Evolutionary conservation across 176 grass and related monocot genomes (phyloP), one percentile per base, ranked within the genome.

Genomic region (Puya raimondii): DNA sequence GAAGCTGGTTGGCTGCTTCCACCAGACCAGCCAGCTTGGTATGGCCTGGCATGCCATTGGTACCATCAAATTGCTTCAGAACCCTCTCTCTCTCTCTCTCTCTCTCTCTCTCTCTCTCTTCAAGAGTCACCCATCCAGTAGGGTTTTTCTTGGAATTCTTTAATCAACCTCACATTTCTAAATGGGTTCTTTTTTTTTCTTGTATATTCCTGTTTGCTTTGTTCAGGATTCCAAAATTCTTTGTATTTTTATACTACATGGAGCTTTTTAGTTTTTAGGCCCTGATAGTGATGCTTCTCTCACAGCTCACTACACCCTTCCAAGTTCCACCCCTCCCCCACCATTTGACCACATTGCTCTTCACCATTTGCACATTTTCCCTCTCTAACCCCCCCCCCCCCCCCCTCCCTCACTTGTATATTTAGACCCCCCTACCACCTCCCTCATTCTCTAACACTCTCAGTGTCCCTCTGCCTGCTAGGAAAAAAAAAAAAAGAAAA

Each of bases 1-100:
- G 80, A 83, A 87, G 76, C 66, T 75, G 53, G 49, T 23, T 80
- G 76, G 73, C 54, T 78, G 61, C 79, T 80, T 92, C 73, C 5
- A 61, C 42, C 70, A 42, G 79, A 68, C 7, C 16, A 61, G 56
- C 56, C 89, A 92, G 74, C 83, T 84, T 66, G 64, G 61, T 52
- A 78, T 89, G 70, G 57, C 70, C 80, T 92, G 80, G 76, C 89
- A 74, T 68, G 49, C 69, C 72, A 20, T 72, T 71, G 15, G 13
- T 13, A 72, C 23, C 64, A 23, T 53, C 51, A 78, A 74, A 63
- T 15, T 14, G 15, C 48, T 50, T 56, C 9, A n/a, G 65, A n/a
- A 25, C 12, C 2, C 17, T 3, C 5, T 16, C 12, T 61, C 20
- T 66, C 11, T 66, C 50, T 18, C 18, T 57, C 50, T 67, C 64